These are phyloP conservation scores for Endocarpon pusillum DNA, from an alignment of 495 filamentous ascomycete species.

Conservation along the genomic window DNA sequence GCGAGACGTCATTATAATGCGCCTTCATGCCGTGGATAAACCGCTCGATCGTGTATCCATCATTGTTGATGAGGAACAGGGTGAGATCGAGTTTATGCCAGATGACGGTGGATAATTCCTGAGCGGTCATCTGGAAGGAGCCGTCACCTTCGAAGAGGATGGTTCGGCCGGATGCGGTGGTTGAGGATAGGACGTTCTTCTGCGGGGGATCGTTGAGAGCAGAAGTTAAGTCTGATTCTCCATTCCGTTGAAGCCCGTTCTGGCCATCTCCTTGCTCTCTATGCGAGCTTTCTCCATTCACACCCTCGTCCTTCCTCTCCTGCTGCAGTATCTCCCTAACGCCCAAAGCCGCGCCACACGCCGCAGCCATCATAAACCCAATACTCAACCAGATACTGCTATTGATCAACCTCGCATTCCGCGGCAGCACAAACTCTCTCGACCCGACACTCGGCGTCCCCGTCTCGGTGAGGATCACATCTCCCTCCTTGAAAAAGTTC, in stretches of 20 bases:
- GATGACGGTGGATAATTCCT: conserved; percentile 66
- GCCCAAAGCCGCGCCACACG: conserved; percentile 32
- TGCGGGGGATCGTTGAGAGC: too few relatives aligned
- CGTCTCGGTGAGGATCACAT: conserved; percentile 25
- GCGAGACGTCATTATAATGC: conserved; percentile 53
- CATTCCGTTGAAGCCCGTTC: too few relatives aligned
- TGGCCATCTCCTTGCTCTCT: conserved; percentile 8
- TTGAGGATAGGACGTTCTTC: too few relatives aligned
- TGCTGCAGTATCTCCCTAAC: conserved; percentile 19
- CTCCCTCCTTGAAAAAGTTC: conserved; percentile 17
- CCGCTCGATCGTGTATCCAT: conserved; percentile 63
- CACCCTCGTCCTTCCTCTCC: too few relatives aligned
- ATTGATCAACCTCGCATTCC: conserved; percentile 16
- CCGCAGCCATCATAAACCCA: conserved; percentile 30
- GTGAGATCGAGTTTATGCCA: conserved; percentile 44
- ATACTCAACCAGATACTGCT: conserved; percentile 27
- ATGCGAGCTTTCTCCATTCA: too few relatives aligned
- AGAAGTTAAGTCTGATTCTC: too few relatives aligned
- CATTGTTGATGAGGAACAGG: conserved; percentile 51
- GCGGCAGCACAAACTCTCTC: conserved; percentile 15
- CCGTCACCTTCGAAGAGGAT: conserved; percentile 75
- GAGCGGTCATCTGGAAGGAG: conserved; percentile 59
- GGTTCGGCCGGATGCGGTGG: too few relatives aligned
- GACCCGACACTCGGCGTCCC: conserved; percentile 22
- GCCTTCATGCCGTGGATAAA: conserved; percentile 58